Base-by-base conservation (phyloP, 139 green algal genomes). In the Chlamydomonas asymmetrica region DNA sequence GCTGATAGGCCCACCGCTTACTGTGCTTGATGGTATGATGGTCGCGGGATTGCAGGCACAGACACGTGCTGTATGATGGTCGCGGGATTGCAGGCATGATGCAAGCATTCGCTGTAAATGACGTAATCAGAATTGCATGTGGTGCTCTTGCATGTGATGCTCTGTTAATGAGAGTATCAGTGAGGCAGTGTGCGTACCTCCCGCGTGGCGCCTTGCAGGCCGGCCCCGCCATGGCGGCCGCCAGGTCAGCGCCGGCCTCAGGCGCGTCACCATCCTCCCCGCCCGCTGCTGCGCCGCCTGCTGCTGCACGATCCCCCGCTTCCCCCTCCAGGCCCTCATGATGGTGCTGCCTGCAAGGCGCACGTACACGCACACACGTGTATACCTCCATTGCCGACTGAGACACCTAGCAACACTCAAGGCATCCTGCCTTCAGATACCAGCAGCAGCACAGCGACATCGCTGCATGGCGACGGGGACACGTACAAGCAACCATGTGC, bases 201-300 rank as follows among this genome's bases (percentile, higher is more conserved):
- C 43, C 32, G 32, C 32, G 13, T 16, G 45, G 16, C 3, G 37
- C 27, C 4, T 25, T 52, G 1, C 18, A 22, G 4, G 52, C 67
- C 37, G 67, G 50, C 37, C 38, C 52, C 6, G 67, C 67, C 67
- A 74, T 74, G 5, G 48, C 7, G 37, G 31, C 52, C 37, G 29
- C 52, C 67, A 74, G 37, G 35, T 74, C 67, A 7, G 3, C 67
- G 1, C 25, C 38, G 49, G 34, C 50, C 45, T 10, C 13, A 13
- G 45, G 18, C 45, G 45, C 13, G 45, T 10, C 45, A 52, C 45
- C 45, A 52, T 16, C 45, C 45, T 10, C 45, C 45, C 13, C 45
- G 13, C 13, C 45, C 45, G 45, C 45, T 16, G 45, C 45, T 16
- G 45, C 18, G 32, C 49, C 48, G n/a, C 66, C 35, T 1, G 40